phyloP scores from a whole-genome alignment of 768 basidiomycete genomes.

The Serendipita sp. region DNA sequence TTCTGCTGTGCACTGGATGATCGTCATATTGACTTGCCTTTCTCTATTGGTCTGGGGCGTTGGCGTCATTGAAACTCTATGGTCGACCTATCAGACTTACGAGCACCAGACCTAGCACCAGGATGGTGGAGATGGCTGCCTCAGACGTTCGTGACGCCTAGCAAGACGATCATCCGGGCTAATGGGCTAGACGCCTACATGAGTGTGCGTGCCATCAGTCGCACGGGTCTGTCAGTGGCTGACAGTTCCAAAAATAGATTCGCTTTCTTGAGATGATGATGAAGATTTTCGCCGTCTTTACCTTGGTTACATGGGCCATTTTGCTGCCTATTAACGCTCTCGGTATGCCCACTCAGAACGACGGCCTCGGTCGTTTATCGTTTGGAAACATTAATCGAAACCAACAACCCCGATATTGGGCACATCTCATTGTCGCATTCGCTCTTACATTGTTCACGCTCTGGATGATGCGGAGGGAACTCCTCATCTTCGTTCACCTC shows the following conservation, averaged over 20 bases:
- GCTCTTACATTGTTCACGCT: conserved; percentile 35
- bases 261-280: conserved; percentile 45
- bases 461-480: conserved; percentile 40
- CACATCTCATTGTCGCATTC: background rate
- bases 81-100: conserved; percentile 7
- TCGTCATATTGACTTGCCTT: conserved; percentile 20
- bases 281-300: conserved; percentile 48
- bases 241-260: background rate
- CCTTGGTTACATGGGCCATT: conserved; percentile 43
- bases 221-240: background rate
- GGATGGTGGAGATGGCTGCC: conserved; percentile 38
- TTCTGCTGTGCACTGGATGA: background rate
- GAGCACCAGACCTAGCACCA: conserved; percentile 28
- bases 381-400: conserved; percentile 27
- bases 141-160: conserved; percentile 26
- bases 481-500: conserved; percentile 34
- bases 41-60: conserved; percentile 1
- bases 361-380: conserved; percentile 28
- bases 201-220: conserved; percentile 15
- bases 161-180: conserved; percentile 35
- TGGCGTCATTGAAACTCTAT: background rate
- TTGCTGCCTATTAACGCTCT: conserved; percentile 42
- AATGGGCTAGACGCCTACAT: conserved; percentile 55
- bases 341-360: conserved; percentile 12
- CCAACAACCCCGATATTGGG: background rate